Evolutionary conservation across 164 flowering plant species (phyloP), one percentile per base, ranked within the genome.

Genomic region (Hamamelis virginiana): DNA sequence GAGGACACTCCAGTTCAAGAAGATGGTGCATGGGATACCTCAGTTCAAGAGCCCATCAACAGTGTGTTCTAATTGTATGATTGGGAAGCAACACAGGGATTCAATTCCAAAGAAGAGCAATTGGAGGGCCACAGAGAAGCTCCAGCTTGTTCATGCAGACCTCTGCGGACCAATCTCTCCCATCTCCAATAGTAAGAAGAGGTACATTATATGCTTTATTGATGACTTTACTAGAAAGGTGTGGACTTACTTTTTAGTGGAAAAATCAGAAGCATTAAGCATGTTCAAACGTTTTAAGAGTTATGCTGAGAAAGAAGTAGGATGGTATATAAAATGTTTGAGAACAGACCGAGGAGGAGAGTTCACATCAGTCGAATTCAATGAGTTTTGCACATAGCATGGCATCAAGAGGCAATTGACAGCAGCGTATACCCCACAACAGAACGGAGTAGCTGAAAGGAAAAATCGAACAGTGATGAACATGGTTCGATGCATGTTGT

Each of bases 61-160:
- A 9, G n/a, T 38, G 3, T 77, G 74, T 15, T 25, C 11, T 1
- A 70, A 60, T 21, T 73, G 76, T 12, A 3, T 70, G 26, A 46
- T 48, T 0, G 71, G 76, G 18, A 77, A 77, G 28, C 76, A 77
- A 69, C 74, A 73, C 23, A 58, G 64, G 9, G 69, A 73, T 26
- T 22, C 56, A 41, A 11, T 77, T 33, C 71, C 76, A 2, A 73
- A 66, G 45, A 43, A 21, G 26, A 53, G 55, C 13, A 27, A 19
- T 0, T 65, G 66, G 64, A 68, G 76, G 59, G 79, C 73, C 0
- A 16, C 21, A 0, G 10, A 60, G 4, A 55, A 1, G 0, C 44
- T 72, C 33, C 45, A 69, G 56, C 51, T 69, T 0, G 13, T 72
- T 14, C 79, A 72, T 52, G 56, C 64, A 0, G 64, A 76, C 44